These are phyloP conservation scores for Musa beccarii DNA, from an alignment of 176 grass and related monocot species.

Conservation along the genomic window DNA sequence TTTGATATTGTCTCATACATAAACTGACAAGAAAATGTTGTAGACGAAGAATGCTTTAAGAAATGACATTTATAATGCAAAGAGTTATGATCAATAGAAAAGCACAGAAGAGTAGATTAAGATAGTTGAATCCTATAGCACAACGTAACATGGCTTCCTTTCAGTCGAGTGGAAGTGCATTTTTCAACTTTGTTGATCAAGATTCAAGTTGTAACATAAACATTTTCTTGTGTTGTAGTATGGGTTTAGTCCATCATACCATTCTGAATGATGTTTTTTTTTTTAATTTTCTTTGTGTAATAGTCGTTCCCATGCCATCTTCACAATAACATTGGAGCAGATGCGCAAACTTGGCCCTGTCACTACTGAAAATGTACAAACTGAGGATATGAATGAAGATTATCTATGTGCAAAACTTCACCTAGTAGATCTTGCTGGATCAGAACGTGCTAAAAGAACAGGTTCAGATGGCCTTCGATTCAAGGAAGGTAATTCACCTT, in stretches of 20 bases:
- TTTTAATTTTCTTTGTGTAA: constrained; percentile 9
- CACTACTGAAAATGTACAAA: constrained; percentile 47
- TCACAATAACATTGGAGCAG: constrained; percentile 99
- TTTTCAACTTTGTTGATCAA: not conserved
- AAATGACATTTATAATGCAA: too few species aligned
- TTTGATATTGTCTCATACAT: too few species aligned
- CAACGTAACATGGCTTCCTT: not conserved
- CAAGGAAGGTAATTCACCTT: constrained; percentile 73
- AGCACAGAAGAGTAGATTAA: too few species aligned
- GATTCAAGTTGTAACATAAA: not conserved
- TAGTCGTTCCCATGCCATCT: constrained; percentile 99
- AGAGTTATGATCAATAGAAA: too few species aligned
- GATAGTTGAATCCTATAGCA: too few species aligned
- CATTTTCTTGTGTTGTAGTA: not conserved
- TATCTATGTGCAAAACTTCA: constrained; percentile 97
- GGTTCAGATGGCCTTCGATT: constrained; percentile 96
- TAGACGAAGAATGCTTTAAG: too few species aligned
- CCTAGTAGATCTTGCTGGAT: constrained; percentile 95
- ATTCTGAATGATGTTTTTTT: not conserved
- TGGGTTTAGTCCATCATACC: not conserved
- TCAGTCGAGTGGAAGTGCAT: not conserved
- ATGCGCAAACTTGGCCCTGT: constrained; percentile 85
- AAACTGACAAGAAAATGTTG: too few species aligned
- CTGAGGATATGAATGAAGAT: constrained; percentile 82
- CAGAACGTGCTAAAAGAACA: constrained; percentile 92